Conservation (phyloP, 1,139 yeast species). For the Sugiyamaella novakii region DNA sequence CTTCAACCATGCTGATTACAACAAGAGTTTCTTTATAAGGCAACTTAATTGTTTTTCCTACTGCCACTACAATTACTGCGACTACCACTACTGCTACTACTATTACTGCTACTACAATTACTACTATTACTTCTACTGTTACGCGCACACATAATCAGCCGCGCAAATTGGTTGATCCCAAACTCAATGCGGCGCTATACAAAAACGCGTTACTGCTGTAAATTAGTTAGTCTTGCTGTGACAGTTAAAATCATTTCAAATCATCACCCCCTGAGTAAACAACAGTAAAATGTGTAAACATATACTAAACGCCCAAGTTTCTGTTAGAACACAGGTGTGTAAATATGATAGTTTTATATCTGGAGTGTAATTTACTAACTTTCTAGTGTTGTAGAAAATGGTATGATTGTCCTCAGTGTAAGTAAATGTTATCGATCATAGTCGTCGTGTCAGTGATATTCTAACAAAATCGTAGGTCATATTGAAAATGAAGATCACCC, state of each 20-base stretch:
- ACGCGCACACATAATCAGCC: too few relatives aligned
- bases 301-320: slow-evolving; percentile 43
- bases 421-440: slow-evolving; percentile 21
- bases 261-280: slow-evolving; percentile 14
- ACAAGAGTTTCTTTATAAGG: too few relatives aligned
- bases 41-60: too few relatives aligned
- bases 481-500: slow-evolving; percentile 41
- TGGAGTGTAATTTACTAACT: too few relatives aligned
- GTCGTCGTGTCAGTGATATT: not conserved
- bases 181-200: slow-evolving; percentile 15
- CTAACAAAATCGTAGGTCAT: slow-evolving; percentile 34
- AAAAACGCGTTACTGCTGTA: slow-evolving; percentile 8
- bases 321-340: slow-evolving; percentile 42
- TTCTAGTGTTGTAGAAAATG: slow-evolving; percentile 41
- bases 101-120: not conserved
- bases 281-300: slow-evolving; percentile 40
- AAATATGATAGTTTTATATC: too few relatives aligned
- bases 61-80: not conserved
- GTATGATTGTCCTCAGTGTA: slow-evolving; percentile 45
- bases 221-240: too few relatives aligned
- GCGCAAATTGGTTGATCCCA: too few relatives aligned
- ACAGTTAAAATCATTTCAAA: not conserved
- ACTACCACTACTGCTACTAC: not conserved
- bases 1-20: too few relatives aligned
- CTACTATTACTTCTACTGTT: too few relatives aligned